Evolutionary conservation across 1,139 yeast species (phyloP), one percentile per base, ranked within the genome.

Genomic region (Candida gigantensis): DNA sequence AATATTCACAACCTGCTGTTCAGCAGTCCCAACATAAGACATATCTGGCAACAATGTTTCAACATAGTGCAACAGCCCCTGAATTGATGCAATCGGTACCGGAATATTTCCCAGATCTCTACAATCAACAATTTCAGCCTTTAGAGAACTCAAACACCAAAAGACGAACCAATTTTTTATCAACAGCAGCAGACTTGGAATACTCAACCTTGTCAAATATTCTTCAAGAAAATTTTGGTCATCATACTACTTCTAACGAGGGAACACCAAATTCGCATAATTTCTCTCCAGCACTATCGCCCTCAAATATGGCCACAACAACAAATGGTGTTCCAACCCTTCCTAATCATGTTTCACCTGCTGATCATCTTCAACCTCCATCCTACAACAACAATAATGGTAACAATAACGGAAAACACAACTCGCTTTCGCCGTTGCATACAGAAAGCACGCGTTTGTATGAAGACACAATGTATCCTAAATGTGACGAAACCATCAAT

Each of bases 131-230:
- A 24, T 26, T 24, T 13, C 43, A 25, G 13, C 27, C 39, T 20
- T 16, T 31, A 24, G 28, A 25, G 16, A 16, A 30, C 15, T 24
- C 38, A 37, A 28, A 31, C 12, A 34, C 29, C 17, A 34, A 37
- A 16, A 50, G 52, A 40, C 47, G 67, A 30, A 62, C 68, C 7
- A 70, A 68, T 37, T 81, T 87, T 53, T 62, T 84, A 43, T 83
- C 94, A 1, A 67, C 81, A 11, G 92, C 95, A 0, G 90, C 92
- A 0, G 86, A 84, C 51, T 66, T 82, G 44, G 96, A 88, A 51
- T 86, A 87, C 52, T 74, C 87, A 4, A 81, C 87, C 2, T 61
- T 88, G 28, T 83, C 94, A n/a, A 79, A 74, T 44, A 84, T 87
- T 35, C 72, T 84, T 24, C 81, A 74, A 36, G 82, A 79, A 43